Evolutionary conservation across 179 eudicot genomes (phyloP).

Genomic region (Nepenthes alata): DNA sequence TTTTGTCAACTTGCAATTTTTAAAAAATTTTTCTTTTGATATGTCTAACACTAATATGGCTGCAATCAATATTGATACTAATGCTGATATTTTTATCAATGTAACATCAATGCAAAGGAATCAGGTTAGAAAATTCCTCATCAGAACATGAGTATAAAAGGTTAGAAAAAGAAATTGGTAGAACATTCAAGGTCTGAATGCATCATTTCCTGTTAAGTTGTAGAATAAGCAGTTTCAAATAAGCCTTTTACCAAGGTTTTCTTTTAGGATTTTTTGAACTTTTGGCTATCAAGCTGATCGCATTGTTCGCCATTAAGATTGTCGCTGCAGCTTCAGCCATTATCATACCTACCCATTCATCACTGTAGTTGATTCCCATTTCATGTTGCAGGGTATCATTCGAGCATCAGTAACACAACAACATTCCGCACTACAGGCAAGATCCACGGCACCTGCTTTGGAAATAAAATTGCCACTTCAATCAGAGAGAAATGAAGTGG

Average conservation of each 20-base stretch:
- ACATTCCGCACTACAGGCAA: slow-evolving; percentile 27
- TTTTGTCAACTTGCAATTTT: no score
- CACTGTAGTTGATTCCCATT: background rate
- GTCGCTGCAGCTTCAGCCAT: background rate
- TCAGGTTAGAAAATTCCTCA: no score
- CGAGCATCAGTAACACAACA: slow-evolving; percentile 91
- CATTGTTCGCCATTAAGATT: background rate
- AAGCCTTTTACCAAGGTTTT: background rate
- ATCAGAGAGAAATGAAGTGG: slow-evolving; percentile 26
- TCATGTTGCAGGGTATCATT: slow-evolving; percentile 52
- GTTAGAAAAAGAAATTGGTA: no score
- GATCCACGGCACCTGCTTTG: slow-evolving; percentile 34
- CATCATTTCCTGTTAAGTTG: background rate
- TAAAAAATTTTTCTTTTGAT: no score
- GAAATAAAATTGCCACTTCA: slow-evolving; percentile 68
- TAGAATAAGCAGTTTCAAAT: background rate
- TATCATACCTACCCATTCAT: background rate
- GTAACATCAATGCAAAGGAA: no score
- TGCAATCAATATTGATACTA: no score
- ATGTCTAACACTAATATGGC: no score
- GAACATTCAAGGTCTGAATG: background rate
- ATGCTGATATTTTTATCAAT: no score
- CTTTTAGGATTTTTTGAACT: background rate
- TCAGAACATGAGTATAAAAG: no score
- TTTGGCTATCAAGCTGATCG: background rate